Base-by-base conservation (phyloP, 257 asterid genomes). In the Leptodermis oblonga region DNA sequence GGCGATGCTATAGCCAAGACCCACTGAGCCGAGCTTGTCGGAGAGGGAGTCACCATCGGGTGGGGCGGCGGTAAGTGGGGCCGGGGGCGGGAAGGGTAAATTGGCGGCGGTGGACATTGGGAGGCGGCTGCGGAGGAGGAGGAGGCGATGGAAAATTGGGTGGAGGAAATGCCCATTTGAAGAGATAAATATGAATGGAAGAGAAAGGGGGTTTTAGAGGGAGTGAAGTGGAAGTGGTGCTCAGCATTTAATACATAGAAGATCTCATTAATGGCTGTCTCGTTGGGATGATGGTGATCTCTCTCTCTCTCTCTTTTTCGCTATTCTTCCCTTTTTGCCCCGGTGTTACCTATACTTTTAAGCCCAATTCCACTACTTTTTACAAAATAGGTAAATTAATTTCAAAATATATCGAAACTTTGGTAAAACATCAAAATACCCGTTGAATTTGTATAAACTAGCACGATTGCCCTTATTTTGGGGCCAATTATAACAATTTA, bases 1-100 rank as follows among this genome's bases (percentile, higher is more conserved):
- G 69, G 96, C 90, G 55, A 90, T 88, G 70, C 89, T 86, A 77
- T 88, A 90, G 36, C 98, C 96, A 48, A 88, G 76, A 49, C 96
- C 92, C 58, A 88, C 67, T 11, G 81, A 77, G 71, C 68, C 51
- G 78, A 82, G 68, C 67, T 69, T 75, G 3, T 78, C 62, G 15
- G 86, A 22, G 63, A 71, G 45, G 3, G 77, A 63, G 23, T 78
- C 3, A 62, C 69, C 7, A 65, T 64, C 8, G 18, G 76, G 73
- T 34, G 34, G 46, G 64, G 77, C 17, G 74, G 83, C 0, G 73
- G 78, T 41, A 11, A 11, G 17, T 15, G 65, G 69, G 2, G 82
- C 83, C 1, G 42, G 83, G 79, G 65, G 67, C 61, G 79, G 31
- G 76, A 75, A 3, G 80, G 70, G 62, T 71, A 45, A 7, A n/a